Conservation (phyloP, 1,284 basidiomycete genomes). For the Phenoliferia sp. region DNA sequence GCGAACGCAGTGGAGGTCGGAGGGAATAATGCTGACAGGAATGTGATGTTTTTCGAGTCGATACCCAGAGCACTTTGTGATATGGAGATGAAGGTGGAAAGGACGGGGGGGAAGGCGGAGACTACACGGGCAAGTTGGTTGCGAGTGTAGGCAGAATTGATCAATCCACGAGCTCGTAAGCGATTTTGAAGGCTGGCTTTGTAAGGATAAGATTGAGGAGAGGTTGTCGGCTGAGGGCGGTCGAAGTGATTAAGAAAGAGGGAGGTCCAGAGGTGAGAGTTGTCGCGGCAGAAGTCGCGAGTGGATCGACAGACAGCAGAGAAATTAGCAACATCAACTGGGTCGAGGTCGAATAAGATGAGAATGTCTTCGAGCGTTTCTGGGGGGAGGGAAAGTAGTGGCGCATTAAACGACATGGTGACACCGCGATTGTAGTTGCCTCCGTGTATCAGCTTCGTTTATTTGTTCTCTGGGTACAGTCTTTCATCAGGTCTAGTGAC, state of each 20-base stretch:
- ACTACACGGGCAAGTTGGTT: background rate
- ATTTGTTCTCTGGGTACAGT: no score
- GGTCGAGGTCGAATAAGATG: background rate
- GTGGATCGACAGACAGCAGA: background rate
- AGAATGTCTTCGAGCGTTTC: background rate
- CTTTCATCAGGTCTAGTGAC: no score
- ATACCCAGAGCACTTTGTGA: background rate
- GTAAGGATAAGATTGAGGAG: background rate
- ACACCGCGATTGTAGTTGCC: background rate
- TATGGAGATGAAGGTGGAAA: background rate
- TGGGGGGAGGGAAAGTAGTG: background rate
- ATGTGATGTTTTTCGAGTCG: background rate
- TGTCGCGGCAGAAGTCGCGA: background rate
- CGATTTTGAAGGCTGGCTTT: background rate
- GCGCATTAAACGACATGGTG: background rate
- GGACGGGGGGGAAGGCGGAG: background rate
- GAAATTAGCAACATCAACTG: background rate
- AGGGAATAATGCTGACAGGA: background rate
- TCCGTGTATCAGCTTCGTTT: no score
- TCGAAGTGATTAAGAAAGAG: background rate
- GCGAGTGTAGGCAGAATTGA: background rate
- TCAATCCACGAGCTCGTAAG: background rate
- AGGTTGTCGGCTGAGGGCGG: background rate
- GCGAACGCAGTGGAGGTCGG: background rate
- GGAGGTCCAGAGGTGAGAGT: background rate